phyloP scores from a whole-genome alignment of 2,329 filamentous ascomycete genomes.

The Parastagonospora avenae region DNA sequence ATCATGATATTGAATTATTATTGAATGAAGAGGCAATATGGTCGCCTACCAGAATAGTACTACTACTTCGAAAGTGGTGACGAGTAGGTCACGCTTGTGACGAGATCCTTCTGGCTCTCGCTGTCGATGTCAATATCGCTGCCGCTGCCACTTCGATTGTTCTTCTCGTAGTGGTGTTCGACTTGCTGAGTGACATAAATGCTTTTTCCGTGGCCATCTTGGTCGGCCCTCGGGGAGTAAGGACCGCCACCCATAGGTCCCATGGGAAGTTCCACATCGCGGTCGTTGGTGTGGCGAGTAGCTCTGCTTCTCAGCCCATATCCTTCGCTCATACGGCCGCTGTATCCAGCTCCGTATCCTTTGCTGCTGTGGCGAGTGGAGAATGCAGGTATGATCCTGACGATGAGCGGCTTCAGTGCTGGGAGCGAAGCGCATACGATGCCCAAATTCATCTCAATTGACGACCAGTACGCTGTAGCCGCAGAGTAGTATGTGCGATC shows the following conservation, averaged over 20 bases:
- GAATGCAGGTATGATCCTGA: constrained; percentile 28
- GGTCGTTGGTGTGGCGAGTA: constrained; percentile 3
- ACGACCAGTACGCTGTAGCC: constrained; percentile 33
- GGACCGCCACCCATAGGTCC: constrained; percentile 6
- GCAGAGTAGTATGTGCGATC: constrained; percentile 31
- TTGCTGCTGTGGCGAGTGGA: constrained; percentile 13
- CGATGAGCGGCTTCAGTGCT: constrained; percentile 34
- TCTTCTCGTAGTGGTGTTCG: constrained; percentile 14
- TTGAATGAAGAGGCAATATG: background rate
- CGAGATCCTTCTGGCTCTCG: constrained; percentile 18
- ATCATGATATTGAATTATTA: background rate
- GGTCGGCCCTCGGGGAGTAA: constrained; percentile 9
- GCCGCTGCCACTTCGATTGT: constrained; percentile 1
- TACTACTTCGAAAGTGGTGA: background rate
- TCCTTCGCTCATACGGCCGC: constrained; percentile 3
- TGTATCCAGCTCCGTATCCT: constrained; percentile 8
- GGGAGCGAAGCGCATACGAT: constrained; percentile 41
- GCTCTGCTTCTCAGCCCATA: constrained; percentile 6
- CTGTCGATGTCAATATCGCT: constrained; percentile 1
- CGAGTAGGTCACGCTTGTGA: background rate
- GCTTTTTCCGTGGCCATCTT: constrained; percentile 11
- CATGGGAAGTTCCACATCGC: constrained; percentile 17
- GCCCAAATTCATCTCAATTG: constrained; percentile 38
- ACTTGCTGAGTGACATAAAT: constrained; percentile 19
- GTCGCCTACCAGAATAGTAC: background rate